Conservation (phyloP, 495 filamentous ascomycete species). For the Aspergillus leporis region DNA sequence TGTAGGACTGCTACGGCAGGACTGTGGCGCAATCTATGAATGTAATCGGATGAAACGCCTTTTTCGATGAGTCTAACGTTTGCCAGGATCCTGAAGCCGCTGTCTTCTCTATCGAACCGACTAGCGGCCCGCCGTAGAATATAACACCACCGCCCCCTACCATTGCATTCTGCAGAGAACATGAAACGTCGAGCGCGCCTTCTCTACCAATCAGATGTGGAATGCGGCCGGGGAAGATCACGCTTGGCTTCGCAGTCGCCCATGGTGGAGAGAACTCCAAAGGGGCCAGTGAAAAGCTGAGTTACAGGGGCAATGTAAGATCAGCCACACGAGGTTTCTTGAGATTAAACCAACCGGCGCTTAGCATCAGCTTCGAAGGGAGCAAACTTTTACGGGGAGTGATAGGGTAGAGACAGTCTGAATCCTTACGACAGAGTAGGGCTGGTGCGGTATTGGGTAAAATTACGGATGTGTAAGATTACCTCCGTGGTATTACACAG, state of each 20-base stretch:
- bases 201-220: conserved; percentile 14
- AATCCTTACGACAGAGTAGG: neutral
- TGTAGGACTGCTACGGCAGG: neutral
- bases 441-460: neutral
- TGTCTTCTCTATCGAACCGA: neutral
- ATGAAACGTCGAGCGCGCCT: conserved; percentile 23
- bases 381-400: neutral
- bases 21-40: neutral
- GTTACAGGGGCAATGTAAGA: neutral
- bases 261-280: neutral
- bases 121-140: neutral
- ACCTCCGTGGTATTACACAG: neutral
- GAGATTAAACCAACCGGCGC: neutral
- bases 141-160: neutral
- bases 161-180: conserved; percentile 16
- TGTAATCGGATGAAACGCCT: neutral
- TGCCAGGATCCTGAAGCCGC: neutral
- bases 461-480: neutral
- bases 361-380: neutral
- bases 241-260: conserved; percentile 1
- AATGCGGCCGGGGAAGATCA: neutral
- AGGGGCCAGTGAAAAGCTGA: neutral
- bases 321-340: neutral
- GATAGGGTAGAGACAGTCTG: neutral
- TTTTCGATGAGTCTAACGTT: neutral